Evolutionary conservation across 1,284 basidiomycete species (phyloP).

Genomic region (Trametes pubescens): DNA sequence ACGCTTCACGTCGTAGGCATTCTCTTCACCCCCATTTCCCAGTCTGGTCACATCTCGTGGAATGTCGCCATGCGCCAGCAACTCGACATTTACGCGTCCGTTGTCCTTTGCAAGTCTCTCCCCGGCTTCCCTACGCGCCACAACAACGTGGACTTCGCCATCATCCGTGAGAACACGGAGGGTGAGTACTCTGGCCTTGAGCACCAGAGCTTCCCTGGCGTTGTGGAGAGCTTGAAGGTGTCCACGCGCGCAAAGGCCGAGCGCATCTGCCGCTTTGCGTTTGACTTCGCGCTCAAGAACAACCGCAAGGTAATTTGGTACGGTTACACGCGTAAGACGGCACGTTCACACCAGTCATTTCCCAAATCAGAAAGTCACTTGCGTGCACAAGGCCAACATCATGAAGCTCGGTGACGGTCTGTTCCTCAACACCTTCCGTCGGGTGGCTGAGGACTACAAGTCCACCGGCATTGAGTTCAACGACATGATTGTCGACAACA

Average conservation of each 20-base stretch:
- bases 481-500: slow-evolving; percentile 99
- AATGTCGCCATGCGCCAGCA: slow-evolving; percentile 99
- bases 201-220: slow-evolving; percentile 98
- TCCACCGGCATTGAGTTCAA: slow-evolving; percentile 92
- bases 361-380: slow-evolving; percentile 91
- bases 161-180: slow-evolving; percentile 99
- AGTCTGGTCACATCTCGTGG: slow-evolving; percentile 98
- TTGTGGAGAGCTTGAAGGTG: slow-evolving; percentile 98
- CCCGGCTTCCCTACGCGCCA: slow-evolving; percentile 98
- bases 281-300: slow-evolving; percentile 99
- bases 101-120: slow-evolving; percentile 98
- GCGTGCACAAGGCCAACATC: slow-evolving; percentile 99
- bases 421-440: slow-evolving; percentile 98
- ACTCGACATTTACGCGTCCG: slow-evolving; percentile 98
- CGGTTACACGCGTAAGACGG: background rate
- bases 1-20: slow-evolving; percentile 71
- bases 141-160: slow-evolving; percentile 96
- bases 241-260: slow-evolving; percentile 96
- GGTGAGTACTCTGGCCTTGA: slow-evolving; percentile 99
- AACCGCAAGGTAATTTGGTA: slow-evolving; percentile 80
- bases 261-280: slow-evolving; percentile 96
- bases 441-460: slow-evolving; percentile 96
- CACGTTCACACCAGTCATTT: background rate
- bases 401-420: slow-evolving; percentile 99
- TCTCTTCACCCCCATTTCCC: slow-evolving; percentile 97